These are phyloP conservation scores for Raphidocelis subcapitata DNA, from an alignment of 139 green algal species.

Conservation along the genomic window DNA sequence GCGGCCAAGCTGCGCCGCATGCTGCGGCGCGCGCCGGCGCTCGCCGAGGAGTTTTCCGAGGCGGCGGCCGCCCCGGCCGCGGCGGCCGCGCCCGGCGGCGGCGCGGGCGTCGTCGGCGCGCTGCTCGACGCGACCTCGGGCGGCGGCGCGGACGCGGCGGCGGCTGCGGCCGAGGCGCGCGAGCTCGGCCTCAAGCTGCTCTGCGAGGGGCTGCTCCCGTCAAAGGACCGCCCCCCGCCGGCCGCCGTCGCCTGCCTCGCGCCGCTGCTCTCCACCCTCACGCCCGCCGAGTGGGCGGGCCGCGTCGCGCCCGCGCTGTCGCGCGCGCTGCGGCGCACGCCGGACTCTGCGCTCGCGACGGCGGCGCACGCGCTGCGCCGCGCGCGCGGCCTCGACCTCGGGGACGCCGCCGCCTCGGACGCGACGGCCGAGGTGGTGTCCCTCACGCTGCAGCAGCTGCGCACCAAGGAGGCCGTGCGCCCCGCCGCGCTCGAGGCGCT, in stretches of 20 bases:
- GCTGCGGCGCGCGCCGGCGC: constrained; percentile 15
- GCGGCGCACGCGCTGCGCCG: constrained; percentile 34
- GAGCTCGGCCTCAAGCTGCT: constrained; percentile 3
- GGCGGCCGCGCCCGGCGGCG: constrained; percentile 22
- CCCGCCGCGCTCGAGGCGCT: constrained; percentile 35
- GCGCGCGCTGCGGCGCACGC: constrained; percentile 65
- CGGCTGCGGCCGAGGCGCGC: neutral
- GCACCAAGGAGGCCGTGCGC: constrained; percentile 54
- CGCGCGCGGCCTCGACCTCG: constrained; percentile 27
- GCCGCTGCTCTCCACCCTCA: constrained; percentile 46
- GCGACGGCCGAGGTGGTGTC: constrained; percentile 49
- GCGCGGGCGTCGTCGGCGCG: constrained; percentile 28
- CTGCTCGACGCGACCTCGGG: constrained; percentile 17
- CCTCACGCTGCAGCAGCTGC: constrained; percentile 61
- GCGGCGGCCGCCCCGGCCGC: constrained; percentile 27
- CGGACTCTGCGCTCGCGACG: constrained; percentile 61
- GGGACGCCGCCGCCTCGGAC: constrained; percentile 41
- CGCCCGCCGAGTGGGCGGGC: constrained; percentile 41
- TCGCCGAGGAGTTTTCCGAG: constrained; percentile 39
- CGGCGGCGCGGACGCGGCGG: neutral
- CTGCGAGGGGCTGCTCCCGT: constrained; percentile 35
- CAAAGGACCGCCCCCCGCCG: constrained; percentile 22
- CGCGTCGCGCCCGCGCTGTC: constrained; percentile 58
- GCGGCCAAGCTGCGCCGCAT: constrained; percentile 9
- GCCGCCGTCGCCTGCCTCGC: constrained; percentile 34